Evolutionary conservation across 441 rosid genomes (phyloP).

Genomic region (Pelargonium citronellum): DNA sequence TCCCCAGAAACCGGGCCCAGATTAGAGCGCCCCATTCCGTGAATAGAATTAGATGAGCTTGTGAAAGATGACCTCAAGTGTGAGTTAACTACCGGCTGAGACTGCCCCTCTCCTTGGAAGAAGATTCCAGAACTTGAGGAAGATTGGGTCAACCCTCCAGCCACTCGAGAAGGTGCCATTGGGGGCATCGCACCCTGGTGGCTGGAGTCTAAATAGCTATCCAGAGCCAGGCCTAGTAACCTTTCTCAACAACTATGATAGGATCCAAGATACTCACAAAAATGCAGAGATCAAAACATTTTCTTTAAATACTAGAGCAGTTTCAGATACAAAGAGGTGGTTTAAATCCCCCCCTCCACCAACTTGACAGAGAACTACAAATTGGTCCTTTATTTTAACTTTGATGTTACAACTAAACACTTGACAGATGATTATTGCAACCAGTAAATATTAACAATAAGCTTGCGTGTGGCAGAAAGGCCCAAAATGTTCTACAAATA

Average conservation of each 20-base stretch:
- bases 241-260: conserved; percentile 7
- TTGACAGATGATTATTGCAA: conserved; percentile 21
- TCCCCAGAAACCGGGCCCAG: conserved; percentile 76
- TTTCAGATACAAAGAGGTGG: too few relatives aligned
- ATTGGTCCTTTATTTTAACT: conserved; percentile 21
- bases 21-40: conserved; percentile 62
- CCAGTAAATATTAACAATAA: conserved; percentile 10
- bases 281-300: conserved; percentile 21
- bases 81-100: conserved; percentile 75
- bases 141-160: conserved; percentile 82
- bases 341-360: background rate
- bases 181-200: conserved; percentile 54
- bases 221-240: conserved; percentile 58
- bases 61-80: conserved; percentile 79
- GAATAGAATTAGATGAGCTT: conserved; percentile 65
- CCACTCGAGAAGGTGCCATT: conserved; percentile 72
- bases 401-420: conserved; percentile 16
- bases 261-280: conserved; percentile 21
- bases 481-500: conserved; percentile 28
- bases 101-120: conserved; percentile 95
- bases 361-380: conserved; percentile 16
- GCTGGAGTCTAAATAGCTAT: conserved; percentile 61
- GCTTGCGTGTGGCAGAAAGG: conserved; percentile 28
- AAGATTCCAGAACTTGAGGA: conserved; percentile 91
- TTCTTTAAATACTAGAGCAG: background rate